Evolutionary conservation across 2,329 filamentous ascomycete genomes (phyloP).

Genomic region (Amylocarpus encephaloides): DNA sequence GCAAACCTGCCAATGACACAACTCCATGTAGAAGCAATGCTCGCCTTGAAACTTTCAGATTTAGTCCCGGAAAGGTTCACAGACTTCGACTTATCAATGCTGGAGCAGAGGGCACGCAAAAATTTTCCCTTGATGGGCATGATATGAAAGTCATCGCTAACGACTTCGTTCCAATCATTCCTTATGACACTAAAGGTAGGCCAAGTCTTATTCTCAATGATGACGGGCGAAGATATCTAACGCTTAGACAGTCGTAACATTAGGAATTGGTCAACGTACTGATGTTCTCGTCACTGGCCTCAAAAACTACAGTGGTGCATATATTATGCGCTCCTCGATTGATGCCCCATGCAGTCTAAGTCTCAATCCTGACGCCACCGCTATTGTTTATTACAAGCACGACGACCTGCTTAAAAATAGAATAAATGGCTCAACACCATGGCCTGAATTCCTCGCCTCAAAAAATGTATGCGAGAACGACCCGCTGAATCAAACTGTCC

Average conservation of each 20-base stretch:
- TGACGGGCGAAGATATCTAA: not conserved
- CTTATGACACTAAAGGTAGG: slow-evolving; percentile 14
- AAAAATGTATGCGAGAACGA: slow-evolving; percentile 13
- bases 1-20: not conserved
- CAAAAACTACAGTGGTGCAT: slow-evolving; percentile 30
- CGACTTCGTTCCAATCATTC: slow-evolving; percentile 42
- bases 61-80: slow-evolving; percentile 35
- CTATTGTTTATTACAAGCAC: too few relatives aligned
- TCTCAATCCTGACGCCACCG: slow-evolving; percentile 45
- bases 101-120: slow-evolving; percentile 39
- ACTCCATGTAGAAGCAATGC: slow-evolving; percentile 13
- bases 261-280: slow-evolving; percentile 49
- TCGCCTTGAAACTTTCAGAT: slow-evolving; percentile 28
- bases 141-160: slow-evolving; percentile 60
- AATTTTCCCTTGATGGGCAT: slow-evolving; percentile 40
- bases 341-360: slow-evolving; percentile 37
- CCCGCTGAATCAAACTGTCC: slow-evolving; percentile 16
- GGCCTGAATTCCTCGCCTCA: too few relatives aligned
- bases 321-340: slow-evolving; percentile 52
- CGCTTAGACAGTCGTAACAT: slow-evolving; percentile 39
- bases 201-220: not conserved
- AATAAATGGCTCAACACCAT: slow-evolving; percentile 1
- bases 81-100: slow-evolving; percentile 42
- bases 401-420: not conserved
- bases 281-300: slow-evolving; percentile 38